phyloP scores from a whole-genome alignment of 768 basidiomycete genomes.

The Russula emetica region DNA sequence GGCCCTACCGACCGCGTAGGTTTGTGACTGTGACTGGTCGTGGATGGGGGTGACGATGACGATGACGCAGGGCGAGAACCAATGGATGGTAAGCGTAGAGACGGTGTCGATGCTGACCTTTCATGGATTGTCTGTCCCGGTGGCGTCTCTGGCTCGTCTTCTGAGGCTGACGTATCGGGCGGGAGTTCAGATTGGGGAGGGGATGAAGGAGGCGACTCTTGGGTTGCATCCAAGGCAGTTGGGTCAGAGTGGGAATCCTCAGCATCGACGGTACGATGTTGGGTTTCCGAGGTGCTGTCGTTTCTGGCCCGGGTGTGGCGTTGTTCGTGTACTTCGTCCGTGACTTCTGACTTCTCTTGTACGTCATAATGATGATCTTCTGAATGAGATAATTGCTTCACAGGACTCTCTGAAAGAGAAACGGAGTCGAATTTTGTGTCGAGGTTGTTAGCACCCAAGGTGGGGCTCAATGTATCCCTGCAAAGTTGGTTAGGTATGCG shows the following conservation, averaged over 20 bases:
- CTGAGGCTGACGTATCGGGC: constrained; percentile 26
- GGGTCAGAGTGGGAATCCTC: constrained; percentile 9
- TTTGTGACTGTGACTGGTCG: constrained; percentile 35
- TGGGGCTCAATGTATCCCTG: constrained; percentile 34
- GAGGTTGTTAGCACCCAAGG: constrained; percentile 29
- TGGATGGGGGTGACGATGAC: constrained; percentile 24
- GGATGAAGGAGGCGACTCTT: constrained; percentile 8
- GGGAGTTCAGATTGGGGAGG: constrained; percentile 13
- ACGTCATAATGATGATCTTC: background rate
- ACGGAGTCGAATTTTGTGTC: constrained; percentile 18
- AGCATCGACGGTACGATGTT: background rate
- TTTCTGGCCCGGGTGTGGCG: background rate
- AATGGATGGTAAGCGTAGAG: constrained; percentile 35
- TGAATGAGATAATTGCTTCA: background rate
- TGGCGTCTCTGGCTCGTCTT: background rate
- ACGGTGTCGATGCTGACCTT: constrained; percentile 25
- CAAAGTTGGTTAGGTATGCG: background rate
- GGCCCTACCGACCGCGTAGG: constrained; percentile 57
- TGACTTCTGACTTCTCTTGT: background rate
- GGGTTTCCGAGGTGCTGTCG: background rate
- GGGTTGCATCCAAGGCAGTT: constrained; percentile 3
- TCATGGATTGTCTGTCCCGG: background rate
- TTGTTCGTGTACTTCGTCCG: background rate
- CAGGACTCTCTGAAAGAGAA: constrained; percentile 15
- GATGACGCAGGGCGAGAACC: constrained; percentile 33